Evolutionary conservation across 2,329 filamentous ascomycete species (phyloP).

Genomic region (Botrytis deweyae): DNA sequence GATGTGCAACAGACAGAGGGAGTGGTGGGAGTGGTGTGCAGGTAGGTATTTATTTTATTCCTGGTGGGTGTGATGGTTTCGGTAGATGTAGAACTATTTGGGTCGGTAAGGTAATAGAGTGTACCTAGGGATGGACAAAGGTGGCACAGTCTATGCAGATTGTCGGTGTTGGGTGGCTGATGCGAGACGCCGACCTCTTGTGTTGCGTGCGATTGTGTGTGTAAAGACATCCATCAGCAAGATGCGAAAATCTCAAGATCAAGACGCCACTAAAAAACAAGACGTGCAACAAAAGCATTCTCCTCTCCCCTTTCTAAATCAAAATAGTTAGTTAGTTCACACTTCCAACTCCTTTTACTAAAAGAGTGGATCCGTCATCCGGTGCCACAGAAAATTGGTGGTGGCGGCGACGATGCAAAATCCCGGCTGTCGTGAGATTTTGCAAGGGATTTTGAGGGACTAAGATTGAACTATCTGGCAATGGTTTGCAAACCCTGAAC

Average conservation of each 20-base stretch:
- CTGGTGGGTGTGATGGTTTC: neutral
- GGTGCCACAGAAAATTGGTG: neutral
- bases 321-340: neutral
- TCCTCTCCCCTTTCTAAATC: neutral
- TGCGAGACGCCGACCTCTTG: neutral
- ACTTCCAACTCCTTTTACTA: neutral
- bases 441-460: neutral
- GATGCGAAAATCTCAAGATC: neutral
- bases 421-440: neutral
- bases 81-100: neutral
- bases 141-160: neutral
- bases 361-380: neutral
- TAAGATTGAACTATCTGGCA: neutral
- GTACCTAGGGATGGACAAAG: neutral
- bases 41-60: neutral
- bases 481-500: neutral
- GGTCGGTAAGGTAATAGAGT: neutral
- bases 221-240: neutral
- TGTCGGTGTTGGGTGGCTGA: neutral
- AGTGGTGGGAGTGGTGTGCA: too few species aligned
- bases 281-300: neutral
- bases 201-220: neutral
- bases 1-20: slow-evolving; percentile 6
- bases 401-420: neutral
- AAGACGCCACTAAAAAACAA: neutral